A percentile compares a stretch with the other conserved stretches of the same genome.
phyloP scores from a whole-genome alignment of 2,329 filamentous ascomycete species.

The Xylaria sp. region DNA sequence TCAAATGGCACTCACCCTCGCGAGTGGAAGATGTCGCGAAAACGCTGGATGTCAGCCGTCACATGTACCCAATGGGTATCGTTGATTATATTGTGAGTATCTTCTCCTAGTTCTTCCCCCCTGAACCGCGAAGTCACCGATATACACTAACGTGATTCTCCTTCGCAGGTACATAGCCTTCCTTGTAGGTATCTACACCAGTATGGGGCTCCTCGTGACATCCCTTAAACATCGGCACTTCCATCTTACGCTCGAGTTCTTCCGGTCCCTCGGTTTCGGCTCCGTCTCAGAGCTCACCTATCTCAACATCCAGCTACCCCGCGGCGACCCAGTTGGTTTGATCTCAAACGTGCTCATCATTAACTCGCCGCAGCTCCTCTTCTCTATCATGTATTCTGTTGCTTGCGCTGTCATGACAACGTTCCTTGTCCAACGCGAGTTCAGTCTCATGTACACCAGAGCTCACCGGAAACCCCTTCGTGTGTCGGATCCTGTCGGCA shows the following conservation, averaged over 20 bases:
- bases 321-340: slow-evolving; percentile 45
- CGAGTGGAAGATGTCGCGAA: slow-evolving; percentile 22
- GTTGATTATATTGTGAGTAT: slow-evolving; percentile 28
- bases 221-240: slow-evolving; percentile 37
- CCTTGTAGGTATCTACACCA: slow-evolving; percentile 23
- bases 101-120: background rate
- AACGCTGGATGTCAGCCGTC: slow-evolving; percentile 34
- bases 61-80: slow-evolving; percentile 25
- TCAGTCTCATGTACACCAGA: slow-evolving; percentile 50
- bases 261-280: slow-evolving; percentile 49
- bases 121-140: background rate
- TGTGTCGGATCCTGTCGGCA: slow-evolving; percentile 53
- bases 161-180: slow-evolving; percentile 30
- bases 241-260: slow-evolving; percentile 34
- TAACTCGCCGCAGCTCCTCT: slow-evolving; percentile 59
- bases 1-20: slow-evolving; percentile 11
- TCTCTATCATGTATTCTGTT: slow-evolving; percentile 58
- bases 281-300: slow-evolving; percentile 45
- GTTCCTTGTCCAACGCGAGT: slow-evolving; percentile 60
- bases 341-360: slow-evolving; percentile 53
- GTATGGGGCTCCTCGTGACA: slow-evolving; percentile 30
- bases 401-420: slow-evolving; percentile 58
- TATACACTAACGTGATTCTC: slow-evolving; percentile 13
- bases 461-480: slow-evolving; percentile 52
- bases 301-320: slow-evolving; percentile 42